phyloP scores from a whole-genome alignment of 2,329 filamentous ascomycete species.

The Scedosporium dehoogii region DNA sequence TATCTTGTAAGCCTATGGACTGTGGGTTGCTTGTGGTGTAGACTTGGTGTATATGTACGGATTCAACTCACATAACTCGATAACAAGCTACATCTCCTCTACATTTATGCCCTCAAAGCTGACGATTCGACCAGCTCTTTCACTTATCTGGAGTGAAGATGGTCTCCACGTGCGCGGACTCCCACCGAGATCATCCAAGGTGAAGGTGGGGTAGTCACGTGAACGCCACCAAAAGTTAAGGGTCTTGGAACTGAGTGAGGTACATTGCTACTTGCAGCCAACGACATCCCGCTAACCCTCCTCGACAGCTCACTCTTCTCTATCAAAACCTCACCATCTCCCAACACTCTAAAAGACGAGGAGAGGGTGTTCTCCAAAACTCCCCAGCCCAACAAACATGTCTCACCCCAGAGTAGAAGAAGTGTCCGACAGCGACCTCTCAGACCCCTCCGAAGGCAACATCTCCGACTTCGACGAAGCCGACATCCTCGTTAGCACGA shows the following conservation, averaged over 20 bases:
- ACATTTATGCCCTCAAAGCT: no score
- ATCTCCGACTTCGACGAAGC: slow-evolving; percentile 54
- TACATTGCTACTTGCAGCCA: neutral
- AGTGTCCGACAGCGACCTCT: slow-evolving; percentile 69
- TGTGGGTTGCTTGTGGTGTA: no score
- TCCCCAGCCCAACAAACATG: slow-evolving; percentile 37
- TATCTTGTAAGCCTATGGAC: no score
- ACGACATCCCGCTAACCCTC: neutral
- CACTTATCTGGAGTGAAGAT: neutral
- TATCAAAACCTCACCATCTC: neutral
- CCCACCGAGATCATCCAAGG: neutral
- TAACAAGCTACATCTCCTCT: no score
- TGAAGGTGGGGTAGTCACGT: slow-evolving; percentile 6
- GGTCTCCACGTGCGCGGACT: neutral
- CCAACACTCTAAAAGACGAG: neutral
- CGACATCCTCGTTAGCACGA: slow-evolving; percentile 46
- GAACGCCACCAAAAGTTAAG: neutral
- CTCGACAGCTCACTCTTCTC: neutral
- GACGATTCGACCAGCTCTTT: no score
- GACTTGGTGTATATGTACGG: no score
- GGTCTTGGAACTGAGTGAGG: neutral
- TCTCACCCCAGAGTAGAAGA: slow-evolving; percentile 87
- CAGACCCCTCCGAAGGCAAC: slow-evolving; percentile 82
- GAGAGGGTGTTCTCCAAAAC: no score
- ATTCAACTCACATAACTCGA: no score